Base-by-base conservation (phyloP, 2,329 filamentous ascomycete species). In the Eutypa lata region DNA sequence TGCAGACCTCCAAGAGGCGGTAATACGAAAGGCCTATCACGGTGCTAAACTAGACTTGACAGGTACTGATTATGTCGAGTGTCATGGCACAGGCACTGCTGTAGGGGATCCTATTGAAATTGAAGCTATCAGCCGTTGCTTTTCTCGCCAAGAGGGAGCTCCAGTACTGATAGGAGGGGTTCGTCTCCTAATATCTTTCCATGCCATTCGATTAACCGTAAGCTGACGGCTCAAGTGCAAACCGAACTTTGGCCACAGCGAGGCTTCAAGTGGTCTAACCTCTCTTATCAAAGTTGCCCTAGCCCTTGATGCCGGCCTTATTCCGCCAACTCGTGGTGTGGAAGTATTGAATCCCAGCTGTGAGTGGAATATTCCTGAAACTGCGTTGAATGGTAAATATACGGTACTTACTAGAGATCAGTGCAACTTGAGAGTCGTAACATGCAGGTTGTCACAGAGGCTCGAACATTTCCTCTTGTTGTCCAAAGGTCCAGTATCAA, bases 21-120 rank as follows among this genome's bases (percentile, higher is more conserved):
- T 71, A 4, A 72, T 72, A 38, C 48, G 60, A 48, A 52, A 55
- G 6, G 64, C 65, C 0, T 75, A 74, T 52, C 38, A 24, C 1
- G 51, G 51, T 11, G 66, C 69, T 8, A 71, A 62, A 8, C 57
- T 66, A 1, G 59, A 33, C 45, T 57, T 33, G 44, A 43, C n/a
- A 53, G 59, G 40, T 56, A 57, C 51, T 58, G 47, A 38, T 14
- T 38, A 38, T 16, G 16, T 64, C n/a, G 58, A 64, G 26, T 57
- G 57, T 16, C 62, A 65, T 42, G 63, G 62, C 7, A 66, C 62
- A 1, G 52, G 55, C 0, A 57, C 55, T 4, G 13, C 42, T 2
- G 47, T 50, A 11, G 63, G 62, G 7, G 64, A 65, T 49, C 55
- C 62, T 4, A 47, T 55, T 7, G 64, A 66, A 45, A 53, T 61